These are phyloP conservation scores for Pseudogymnoascus sp. DNA, from an alignment of 2,329 filamentous ascomycete genomes.

Conservation along the genomic window DNA sequence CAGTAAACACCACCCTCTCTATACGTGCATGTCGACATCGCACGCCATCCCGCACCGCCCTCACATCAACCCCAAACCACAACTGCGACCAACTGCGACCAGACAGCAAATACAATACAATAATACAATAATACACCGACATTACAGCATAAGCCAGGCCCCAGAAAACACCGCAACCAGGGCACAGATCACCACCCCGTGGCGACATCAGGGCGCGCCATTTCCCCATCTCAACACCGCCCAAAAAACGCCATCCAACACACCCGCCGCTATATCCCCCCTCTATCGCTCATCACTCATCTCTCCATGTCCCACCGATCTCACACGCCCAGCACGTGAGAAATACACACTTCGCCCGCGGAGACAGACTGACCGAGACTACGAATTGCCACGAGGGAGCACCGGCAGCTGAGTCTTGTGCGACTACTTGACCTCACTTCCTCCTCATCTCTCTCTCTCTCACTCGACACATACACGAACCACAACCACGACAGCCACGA, in stretches of 20 bases:
- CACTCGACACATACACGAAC: too few relatives aligned
- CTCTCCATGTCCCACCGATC: not conserved
- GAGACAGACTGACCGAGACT: not conserved
- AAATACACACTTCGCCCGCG: not conserved
- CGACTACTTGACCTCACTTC: not conserved
- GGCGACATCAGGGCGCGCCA: not conserved
- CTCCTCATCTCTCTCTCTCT: not conserved
- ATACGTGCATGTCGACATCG: slow-evolving; percentile 2
- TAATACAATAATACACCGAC: not conserved
- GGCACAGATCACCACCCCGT: not conserved
- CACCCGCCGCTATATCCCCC: not conserved
- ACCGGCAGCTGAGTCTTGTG: not conserved
- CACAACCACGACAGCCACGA: not conserved
- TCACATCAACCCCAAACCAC: not conserved
- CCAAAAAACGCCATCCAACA: not conserved
- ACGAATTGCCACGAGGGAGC: not conserved
- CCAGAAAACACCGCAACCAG: not conserved
- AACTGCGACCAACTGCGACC: too few relatives aligned
- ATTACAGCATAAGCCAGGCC: not conserved
- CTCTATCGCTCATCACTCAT: not conserved
- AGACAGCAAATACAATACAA: too few relatives aligned
- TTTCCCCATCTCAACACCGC: not conserved
- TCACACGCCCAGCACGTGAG: not conserved
- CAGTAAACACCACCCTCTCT: too few relatives aligned
- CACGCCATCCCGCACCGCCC: not conserved